Conservation (phyloP, 257 asterid species). For the Perilla frutescens region DNA sequence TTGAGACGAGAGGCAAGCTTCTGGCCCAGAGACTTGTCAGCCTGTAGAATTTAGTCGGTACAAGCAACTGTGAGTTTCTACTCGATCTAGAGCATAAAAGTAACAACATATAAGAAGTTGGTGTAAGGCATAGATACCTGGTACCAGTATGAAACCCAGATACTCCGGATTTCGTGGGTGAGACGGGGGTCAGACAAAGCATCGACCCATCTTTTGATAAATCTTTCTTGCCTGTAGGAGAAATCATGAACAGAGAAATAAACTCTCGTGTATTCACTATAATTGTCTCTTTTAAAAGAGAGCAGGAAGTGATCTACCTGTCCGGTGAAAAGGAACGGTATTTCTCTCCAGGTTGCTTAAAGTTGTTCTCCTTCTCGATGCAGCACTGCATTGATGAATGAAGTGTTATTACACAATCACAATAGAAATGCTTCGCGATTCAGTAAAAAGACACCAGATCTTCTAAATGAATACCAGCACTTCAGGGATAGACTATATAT, state of each 20-base stretch:
- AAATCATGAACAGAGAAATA: background rate
- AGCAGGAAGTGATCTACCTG: slow-evolving; percentile 44
- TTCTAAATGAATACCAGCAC: background rate
- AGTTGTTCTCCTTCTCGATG: slow-evolving; percentile 71
- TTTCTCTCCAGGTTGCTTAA: slow-evolving; percentile 74
- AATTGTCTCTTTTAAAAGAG: background rate
- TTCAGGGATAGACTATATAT: background rate
- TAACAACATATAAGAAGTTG: background rate
- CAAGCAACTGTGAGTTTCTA: slow-evolving; percentile 3
- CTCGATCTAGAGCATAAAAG: background rate
- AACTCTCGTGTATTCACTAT: background rate
- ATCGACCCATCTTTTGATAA: slow-evolving; percentile 53
- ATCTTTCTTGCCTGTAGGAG: slow-evolving; percentile 67
- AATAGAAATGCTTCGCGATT: background rate
- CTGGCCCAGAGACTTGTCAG: slow-evolving; percentile 78
- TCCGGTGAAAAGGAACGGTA: slow-evolving; percentile 63
- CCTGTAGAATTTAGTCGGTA: slow-evolving; percentile 45
- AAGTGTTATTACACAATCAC: background rate
- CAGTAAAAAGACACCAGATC: background rate
- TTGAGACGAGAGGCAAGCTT: slow-evolving; percentile 73
- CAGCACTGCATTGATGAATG: slow-evolving; percentile 40
- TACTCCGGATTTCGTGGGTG: slow-evolving; percentile 70
- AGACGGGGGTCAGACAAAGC: slow-evolving; percentile 66
- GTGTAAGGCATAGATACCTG: slow-evolving; percentile 46
- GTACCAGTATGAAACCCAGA: slow-evolving; percentile 71